A percentile compares a stretch with the other conserved stretches of the same genome.
These are phyloP conservation scores for Hysterium pulicare DNA, from an alignment of 2,329 filamentous ascomycete species.

Conservation along the genomic window DNA sequence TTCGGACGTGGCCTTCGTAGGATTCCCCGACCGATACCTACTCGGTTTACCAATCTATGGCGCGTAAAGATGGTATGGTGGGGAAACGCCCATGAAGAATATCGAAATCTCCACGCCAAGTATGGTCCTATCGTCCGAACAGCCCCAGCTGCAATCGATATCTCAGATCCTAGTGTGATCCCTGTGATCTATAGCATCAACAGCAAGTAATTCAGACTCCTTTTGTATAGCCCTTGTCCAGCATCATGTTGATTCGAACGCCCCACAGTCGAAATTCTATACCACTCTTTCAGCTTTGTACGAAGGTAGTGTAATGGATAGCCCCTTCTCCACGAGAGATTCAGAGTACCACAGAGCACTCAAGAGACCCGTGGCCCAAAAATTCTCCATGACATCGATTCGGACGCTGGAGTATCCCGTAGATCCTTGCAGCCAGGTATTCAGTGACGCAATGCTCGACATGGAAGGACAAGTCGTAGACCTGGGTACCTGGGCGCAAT, in stretches of 20 bases:
- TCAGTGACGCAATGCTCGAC: neutral
- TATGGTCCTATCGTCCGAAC: slow-evolving; percentile 72
- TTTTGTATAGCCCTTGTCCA: slow-evolving; percentile 17
- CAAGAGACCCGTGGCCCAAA: slow-evolving; percentile 35
- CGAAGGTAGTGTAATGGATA: too few relatives aligned
- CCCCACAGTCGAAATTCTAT: neutral
- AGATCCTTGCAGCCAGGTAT: neutral
- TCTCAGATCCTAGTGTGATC: neutral
- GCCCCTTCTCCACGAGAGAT: slow-evolving; percentile 35
- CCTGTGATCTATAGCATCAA: neutral
- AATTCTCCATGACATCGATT: slow-evolving; percentile 35
- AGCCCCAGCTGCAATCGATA: slow-evolving; percentile 67
- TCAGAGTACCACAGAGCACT: slow-evolving; percentile 39
- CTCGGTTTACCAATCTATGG: slow-evolving; percentile 71
- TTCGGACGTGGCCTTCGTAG: neutral
- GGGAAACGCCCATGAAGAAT: slow-evolving; percentile 48
- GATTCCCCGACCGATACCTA: slow-evolving; percentile 59
- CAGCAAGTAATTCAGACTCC: slow-evolving; percentile 21
- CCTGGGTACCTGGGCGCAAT: slow-evolving; percentile 46
- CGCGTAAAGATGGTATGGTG: slow-evolving; percentile 58
- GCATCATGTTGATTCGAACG: neutral
- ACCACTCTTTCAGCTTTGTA: neutral
- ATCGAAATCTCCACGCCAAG: slow-evolving; percentile 67
- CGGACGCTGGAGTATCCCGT: too few relatives aligned
- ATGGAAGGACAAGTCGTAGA: slow-evolving; percentile 25